A percentile compares a stretch with the other conserved stretches of the same genome.
Conservation (phyloP, 768 basidiomycete genomes). For the Hydnomerulius pinastri region DNA sequence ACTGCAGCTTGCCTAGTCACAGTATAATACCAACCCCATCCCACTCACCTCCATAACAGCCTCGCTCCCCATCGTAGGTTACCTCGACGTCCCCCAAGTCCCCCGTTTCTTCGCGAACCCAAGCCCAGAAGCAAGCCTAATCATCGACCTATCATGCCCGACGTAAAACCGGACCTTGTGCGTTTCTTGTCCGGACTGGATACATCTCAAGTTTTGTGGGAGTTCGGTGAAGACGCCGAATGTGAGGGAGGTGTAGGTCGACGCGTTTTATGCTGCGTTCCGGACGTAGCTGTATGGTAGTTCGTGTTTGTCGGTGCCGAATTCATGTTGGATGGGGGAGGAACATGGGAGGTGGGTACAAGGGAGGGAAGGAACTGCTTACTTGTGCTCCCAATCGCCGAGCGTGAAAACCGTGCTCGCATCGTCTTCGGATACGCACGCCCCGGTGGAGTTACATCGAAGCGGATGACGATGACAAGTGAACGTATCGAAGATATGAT, state of each 20-base stretch:
- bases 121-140: conserved; percentile 40
- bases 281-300: conserved; percentile 59
- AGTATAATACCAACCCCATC: background rate
- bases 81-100: conserved; percentile 34
- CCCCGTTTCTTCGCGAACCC: conserved; percentile 38
- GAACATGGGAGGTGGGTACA: no score
- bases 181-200: conserved; percentile 34
- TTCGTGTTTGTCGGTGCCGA: no score
- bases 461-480: conserved; percentile 45
- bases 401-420: conserved; percentile 55
- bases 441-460: conserved; percentile 45
- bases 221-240: conserved; percentile 50
- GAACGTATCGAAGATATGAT: conserved; percentile 57
- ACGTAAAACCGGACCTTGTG: conserved; percentile 44
- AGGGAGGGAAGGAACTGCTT: no score
- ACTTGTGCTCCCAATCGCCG: conserved; percentile 65
- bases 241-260: conserved; percentile 44
- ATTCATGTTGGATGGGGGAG: no score
- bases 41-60: conserved; percentile 46
- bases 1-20: background rate
- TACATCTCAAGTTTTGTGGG: conserved; percentile 38
- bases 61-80: conserved; percentile 51
- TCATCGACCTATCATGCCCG: conserved; percentile 52
- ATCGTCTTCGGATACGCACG: conserved; percentile 44
- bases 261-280: conserved; percentile 46